Percentiles rank a stretch among this genome's conserved stretches.
phyloP scores from a whole-genome alignment of 2,329 filamentous ascomycete species.

The Monilinia aucupariae region DNA sequence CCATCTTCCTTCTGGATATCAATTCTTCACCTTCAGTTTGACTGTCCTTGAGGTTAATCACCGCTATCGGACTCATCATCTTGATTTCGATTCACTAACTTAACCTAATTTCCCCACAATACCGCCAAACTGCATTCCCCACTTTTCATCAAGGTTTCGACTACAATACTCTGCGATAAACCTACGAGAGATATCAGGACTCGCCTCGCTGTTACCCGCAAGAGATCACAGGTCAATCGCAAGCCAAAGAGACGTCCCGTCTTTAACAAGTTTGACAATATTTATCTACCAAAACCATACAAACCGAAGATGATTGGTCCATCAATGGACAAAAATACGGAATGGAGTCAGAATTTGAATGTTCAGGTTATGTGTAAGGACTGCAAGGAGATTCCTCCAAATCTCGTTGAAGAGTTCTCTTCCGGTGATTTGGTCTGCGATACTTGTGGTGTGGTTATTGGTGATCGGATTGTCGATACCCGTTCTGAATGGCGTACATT shows the following conservation, averaged over 20 bases:
- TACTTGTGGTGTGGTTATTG: conserved; percentile 85
- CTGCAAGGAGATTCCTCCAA: conserved; percentile 87
- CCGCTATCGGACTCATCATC: conserved; percentile 20
- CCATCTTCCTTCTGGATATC: neutral
- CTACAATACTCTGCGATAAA: conserved; percentile 39
- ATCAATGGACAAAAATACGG: conserved; percentile 27
- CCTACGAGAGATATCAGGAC: conserved; percentile 33
- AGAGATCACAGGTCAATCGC: conserved; percentile 36
- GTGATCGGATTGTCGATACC: conserved; percentile 87
- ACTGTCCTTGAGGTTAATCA: neutral
- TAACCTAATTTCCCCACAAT: conserved; percentile 23
- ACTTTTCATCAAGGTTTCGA: conserved; percentile 57
- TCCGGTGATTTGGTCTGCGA: conserved; percentile 89
- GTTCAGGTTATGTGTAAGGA: conserved; percentile 82
- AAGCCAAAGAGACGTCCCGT: conserved; percentile 38
- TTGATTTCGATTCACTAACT: conserved; percentile 14
- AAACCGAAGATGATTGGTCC: conserved; percentile 44
- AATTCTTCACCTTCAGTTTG: neutral
- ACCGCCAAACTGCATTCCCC: conserved; percentile 66
- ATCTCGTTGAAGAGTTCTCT: conserved; percentile 87
- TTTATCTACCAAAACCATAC: conserved; percentile 42
- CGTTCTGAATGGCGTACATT: conserved; percentile 99
- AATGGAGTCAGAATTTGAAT: conserved; percentile 67
- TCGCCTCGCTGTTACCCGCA: conserved; percentile 31
- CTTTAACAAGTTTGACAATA: conserved; percentile 41